Evolutionary conservation across 441 rosid species (phyloP), one percentile per base, ranked within the genome.

Genomic region (Pelargonium cotyledonis): DNA sequence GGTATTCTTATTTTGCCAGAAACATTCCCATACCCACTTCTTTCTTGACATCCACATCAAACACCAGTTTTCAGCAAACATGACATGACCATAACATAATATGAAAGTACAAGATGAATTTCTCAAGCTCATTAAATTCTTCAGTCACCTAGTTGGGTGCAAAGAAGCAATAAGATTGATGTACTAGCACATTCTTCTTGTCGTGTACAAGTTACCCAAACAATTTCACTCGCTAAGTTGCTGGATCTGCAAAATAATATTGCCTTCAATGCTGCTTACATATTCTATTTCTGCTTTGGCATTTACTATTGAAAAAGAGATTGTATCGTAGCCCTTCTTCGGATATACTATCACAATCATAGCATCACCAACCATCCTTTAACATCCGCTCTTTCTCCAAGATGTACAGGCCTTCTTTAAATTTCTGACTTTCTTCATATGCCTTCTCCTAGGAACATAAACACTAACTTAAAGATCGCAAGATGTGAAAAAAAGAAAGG

Each of bases 401-500:
- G 65, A 83, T 72, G 77, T 65, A 83, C 77, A 74, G 47, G 55
- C 87, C 80, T 72, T 81, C 86, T 57, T 81, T 81, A 60, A 69
- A 81, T 68, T 77, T 79, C 62, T 79, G 81, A 46, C 77, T 74
- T 65, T 83, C 85, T 57, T 79, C 86, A 44, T 60, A 77, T 12
- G 85, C 85, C 65, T 77, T 81, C 80, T 77, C 85, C 84, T 81
- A 40, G 43, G 46, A 68, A 38, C 55, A 68, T 68, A 53, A 51
- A 6, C 67, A 57, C 31, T 43, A 21, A 23, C 58, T 16, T 40
- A 43, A 11, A 6, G 16, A 47, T 53, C 18, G 1, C 38, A n/a
- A 31, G 38, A 15, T 15, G 60, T 8, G 19, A 12, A 8, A 53
- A 53, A 8, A 53, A n/a, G 6, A 53, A 53, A 31, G 38, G 38